phyloP scores from a whole-genome alignment of 73 alveolate genomes.

The Tetrahymena malaccensis region DNA sequence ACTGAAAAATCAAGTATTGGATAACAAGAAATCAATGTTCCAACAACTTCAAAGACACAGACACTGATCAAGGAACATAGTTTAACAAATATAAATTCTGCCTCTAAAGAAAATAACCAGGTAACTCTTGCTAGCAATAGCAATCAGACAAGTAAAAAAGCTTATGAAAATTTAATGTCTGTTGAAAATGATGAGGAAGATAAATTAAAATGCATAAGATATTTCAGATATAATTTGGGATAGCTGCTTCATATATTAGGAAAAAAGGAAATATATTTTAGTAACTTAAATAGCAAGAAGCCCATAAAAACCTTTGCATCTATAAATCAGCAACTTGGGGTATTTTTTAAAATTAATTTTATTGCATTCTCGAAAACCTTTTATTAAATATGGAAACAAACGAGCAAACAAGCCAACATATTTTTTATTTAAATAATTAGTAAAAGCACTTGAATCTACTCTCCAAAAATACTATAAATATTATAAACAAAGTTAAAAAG shows the following conservation, averaged over 20 bases:
- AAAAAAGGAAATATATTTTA: slow-evolving; percentile 23
- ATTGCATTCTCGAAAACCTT: not conserved
- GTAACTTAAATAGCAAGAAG: not conserved
- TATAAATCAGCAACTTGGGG: not conserved
- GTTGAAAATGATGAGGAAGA: not conserved
- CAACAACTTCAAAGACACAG: not conserved
- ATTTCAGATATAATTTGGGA: slow-evolving; percentile 14
- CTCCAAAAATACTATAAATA: not conserved
- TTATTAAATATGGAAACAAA: too few species aligned
- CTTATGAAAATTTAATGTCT: not conserved
- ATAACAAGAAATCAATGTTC: not conserved
- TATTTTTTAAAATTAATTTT: not conserved
- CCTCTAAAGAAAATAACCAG: not conserved
- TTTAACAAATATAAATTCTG: not conserved
- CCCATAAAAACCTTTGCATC: not conserved
- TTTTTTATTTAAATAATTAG: not conserved
- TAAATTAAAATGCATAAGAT: not conserved
- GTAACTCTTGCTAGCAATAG: not conserved
- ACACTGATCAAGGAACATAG: not conserved
- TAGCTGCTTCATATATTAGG: slow-evolving; percentile 22
- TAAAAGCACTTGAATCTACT: not conserved
- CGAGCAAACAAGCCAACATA: too few species aligned
- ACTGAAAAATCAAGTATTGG: not conserved
- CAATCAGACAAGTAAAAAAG: not conserved
- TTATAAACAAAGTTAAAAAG: not conserved